Conservation (phyloP, 176 grass and related monocot species). For the Cocos nucifera region DNA sequence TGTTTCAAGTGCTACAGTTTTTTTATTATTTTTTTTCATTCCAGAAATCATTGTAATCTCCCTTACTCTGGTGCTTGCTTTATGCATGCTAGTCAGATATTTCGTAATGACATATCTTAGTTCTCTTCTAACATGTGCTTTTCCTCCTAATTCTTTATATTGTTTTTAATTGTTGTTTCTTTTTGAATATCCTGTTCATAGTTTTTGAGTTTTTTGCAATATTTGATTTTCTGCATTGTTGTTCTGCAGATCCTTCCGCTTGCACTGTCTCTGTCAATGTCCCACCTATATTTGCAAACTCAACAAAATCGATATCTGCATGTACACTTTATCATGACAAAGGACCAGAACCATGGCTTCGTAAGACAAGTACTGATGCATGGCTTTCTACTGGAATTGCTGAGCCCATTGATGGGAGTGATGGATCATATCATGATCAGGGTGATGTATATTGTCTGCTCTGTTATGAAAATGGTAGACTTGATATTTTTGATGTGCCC, state of each 20-base stretch:
- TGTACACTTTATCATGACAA: slow-evolving; percentile 86
- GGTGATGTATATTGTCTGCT: slow-evolving; percentile 85
- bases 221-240: slow-evolving; percentile 15
- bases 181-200: background rate
- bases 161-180: background rate
- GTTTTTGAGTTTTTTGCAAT: background rate
- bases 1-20: too few relatives aligned
- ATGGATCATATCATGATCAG: slow-evolving; percentile 46
- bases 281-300: slow-evolving; percentile 47
- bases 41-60: too few relatives aligned
- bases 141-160: background rate
- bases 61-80: too few relatives aligned
- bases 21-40: too few relatives aligned
- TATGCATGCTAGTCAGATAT: too few relatives aligned
- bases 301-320: slow-evolving; percentile 46
- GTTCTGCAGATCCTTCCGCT: slow-evolving; percentile 52
- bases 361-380: slow-evolving; percentile 66
- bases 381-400: slow-evolving; percentile 72
- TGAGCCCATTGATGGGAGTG: slow-evolving; percentile 48
- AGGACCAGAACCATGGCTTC: slow-evolving; percentile 74
- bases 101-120: background rate
- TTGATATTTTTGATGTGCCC: slow-evolving; percentile 85
- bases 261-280: slow-evolving; percentile 58
- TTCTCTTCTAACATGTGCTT: background rate
- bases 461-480: slow-evolving; percentile 76